Evolutionary conservation across 169 alveolate genomes (phyloP).

Genomic region (Cyclospora cayetanensis): DNA sequence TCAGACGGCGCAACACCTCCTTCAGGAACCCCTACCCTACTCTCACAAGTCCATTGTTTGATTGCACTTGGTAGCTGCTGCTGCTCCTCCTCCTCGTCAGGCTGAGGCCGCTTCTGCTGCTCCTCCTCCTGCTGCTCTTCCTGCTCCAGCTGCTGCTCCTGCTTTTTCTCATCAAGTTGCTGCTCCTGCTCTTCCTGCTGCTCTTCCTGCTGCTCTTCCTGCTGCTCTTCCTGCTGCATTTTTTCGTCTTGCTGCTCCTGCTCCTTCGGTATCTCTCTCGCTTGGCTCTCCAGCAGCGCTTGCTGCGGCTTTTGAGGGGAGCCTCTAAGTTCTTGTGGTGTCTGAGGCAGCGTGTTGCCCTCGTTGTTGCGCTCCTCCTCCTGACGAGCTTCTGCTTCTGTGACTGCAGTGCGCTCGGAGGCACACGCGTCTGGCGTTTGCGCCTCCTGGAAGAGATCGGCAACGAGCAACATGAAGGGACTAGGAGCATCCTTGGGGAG

Average conservation of each 20-base stretch:
- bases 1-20: no score
- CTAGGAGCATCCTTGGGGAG: neutral
- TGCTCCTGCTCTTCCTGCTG: neutral
- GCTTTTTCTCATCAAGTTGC: neutral
- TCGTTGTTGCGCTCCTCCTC: no score
- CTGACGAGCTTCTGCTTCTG: no score
- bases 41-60: neutral
- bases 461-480: neutral
- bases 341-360: no score
- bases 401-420: no score
- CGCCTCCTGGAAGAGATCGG: no score
- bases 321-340: neutral
- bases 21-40: neutral
- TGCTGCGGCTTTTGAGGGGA: neutral
- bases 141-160: neutral
- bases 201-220: neutral
- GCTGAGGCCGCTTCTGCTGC: conserved; percentile 13
- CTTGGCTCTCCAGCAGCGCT: neutral
- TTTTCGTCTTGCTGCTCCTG: neutral
- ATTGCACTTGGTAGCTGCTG: neutral
- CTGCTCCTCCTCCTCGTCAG: neutral
- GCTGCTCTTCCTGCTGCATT: neutral
- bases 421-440: no score
- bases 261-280: neutral
- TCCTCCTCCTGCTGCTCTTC: neutral